Conservation (phyloP, 1,284 basidiomycete species). For the Ceratobasidium sp. region DNA sequence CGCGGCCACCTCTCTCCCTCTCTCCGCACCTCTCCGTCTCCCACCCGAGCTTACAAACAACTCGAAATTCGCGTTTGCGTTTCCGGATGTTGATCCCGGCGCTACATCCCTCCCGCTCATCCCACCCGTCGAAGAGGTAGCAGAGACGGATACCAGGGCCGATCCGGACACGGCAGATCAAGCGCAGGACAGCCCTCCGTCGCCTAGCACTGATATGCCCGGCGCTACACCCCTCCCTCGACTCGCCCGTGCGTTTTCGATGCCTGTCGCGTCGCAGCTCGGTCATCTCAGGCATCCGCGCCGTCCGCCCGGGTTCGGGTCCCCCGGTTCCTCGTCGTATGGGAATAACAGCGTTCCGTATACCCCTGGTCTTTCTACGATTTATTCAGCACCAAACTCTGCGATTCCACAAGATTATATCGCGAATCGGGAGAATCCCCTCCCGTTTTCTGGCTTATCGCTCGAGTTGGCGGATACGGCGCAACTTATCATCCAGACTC, state of each 20-base stretch:
- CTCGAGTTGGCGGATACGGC: conserved; percentile 88
- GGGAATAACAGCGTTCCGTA: conserved; percentile 12
- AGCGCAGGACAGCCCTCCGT: conserved; percentile 45
- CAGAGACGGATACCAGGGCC: conserved; percentile 1
- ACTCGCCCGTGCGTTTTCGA: conserved; percentile 76
- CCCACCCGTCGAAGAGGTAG: conserved; percentile 4
- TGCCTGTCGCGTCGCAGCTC: conserved; percentile 78
- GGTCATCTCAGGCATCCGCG: conserved; percentile 22
- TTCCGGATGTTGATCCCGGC: conserved; percentile 24
- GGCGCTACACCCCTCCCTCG: conserved; percentile 57
- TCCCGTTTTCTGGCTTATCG: conserved; percentile 51
- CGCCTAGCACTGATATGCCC: conserved; percentile 41
- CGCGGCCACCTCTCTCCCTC: conserved; percentile 24
- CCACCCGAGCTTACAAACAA: conserved; percentile 34
- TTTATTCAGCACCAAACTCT: background rate
- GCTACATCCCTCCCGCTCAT: conserved; percentile 4
- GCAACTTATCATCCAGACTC: conserved; percentile 87
- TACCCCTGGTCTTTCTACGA: conserved; percentile 40
- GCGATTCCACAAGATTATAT: conserved; percentile 15
- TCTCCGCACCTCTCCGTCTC: conserved; percentile 32
- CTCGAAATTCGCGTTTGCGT: conserved; percentile 38
- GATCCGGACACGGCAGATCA: background rate
- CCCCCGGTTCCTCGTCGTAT: conserved; percentile 23
- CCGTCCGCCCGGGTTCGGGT: conserved; percentile 23
- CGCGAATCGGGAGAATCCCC: conserved; percentile 50